Conservation (phyloP, 148 eudicot genomes). For the Salicornia ramosissima region DNA sequence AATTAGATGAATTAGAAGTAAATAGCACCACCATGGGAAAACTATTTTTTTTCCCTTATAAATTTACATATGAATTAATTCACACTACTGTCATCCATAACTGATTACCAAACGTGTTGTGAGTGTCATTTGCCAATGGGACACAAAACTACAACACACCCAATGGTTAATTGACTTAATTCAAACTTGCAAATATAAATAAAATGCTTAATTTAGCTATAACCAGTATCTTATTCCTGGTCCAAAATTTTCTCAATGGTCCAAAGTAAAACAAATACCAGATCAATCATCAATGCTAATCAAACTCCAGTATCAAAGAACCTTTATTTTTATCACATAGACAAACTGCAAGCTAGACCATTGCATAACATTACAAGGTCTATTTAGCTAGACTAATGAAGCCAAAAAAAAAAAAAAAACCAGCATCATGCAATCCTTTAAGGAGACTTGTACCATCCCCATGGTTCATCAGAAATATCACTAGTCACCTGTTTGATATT, state of each 20-base stretch:
- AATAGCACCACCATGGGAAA: too few species aligned
- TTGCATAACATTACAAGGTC: background rate
- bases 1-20: too few species aligned
- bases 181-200: too few species aligned
- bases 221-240: background rate
- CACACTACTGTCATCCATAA: too few species aligned
- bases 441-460: constrained; percentile 97
- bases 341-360: background rate
- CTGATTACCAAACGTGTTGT: too few species aligned
- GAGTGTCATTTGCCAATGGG: background rate
- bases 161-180: too few species aligned
- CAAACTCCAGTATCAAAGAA: background rate
- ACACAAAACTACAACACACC: background rate
- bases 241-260: background rate
- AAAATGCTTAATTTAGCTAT: too few species aligned
- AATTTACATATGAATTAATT: too few species aligned
- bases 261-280: background rate
- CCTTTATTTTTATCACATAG: background rate
- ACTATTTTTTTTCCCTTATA: too few species aligned
- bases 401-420: too few species aligned
- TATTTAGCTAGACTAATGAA: too few species aligned
- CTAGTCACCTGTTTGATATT: constrained; percentile 84
- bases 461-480: constrained; percentile 70
- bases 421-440: constrained; percentile 28
- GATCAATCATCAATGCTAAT: background rate